These are phyloP conservation scores for Amanita phalloides DNA, from an alignment of 768 basidiomycete species.

Conservation along the genomic window DNA sequence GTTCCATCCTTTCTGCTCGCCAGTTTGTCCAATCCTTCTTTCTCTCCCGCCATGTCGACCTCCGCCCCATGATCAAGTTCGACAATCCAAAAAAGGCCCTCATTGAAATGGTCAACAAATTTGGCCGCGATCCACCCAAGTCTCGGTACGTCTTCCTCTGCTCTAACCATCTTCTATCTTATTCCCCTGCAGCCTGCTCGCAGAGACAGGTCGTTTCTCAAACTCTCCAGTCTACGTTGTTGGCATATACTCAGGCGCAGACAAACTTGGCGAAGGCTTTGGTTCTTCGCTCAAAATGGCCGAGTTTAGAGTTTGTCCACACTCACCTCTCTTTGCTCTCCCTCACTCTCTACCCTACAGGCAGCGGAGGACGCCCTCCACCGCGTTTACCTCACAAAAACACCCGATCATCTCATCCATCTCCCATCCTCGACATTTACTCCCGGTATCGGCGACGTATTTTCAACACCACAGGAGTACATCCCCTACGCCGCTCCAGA, in stretches of 20 bases:
- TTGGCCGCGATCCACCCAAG: slow-evolving; percentile 51
- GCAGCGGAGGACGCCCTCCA: slow-evolving; percentile 82
- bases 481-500: slow-evolving; percentile 37
- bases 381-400: slow-evolving; percentile 72
- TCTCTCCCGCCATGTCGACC: slow-evolving; percentile 75
- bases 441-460: slow-evolving; percentile 39
- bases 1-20: slow-evolving; percentile 78
- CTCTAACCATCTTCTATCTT: background rate
- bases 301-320: slow-evolving; percentile 65
- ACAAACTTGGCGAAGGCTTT: slow-evolving; percentile 89
- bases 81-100: slow-evolving; percentile 73
- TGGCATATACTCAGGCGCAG: slow-evolving; percentile 79
- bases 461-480: slow-evolving; percentile 22
- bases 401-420: slow-evolving; percentile 55
- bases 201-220: slow-evolving; percentile 86
- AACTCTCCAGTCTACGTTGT: slow-evolving; percentile 92
- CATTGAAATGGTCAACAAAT: slow-evolving; percentile 60
- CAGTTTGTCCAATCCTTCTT: slow-evolving; percentile 86
- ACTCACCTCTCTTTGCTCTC: background rate
- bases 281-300: slow-evolving; percentile 93
- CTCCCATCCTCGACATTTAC: slow-evolving; percentile 73
- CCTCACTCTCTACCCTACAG: slow-evolving; percentile 20
- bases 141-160: slow-evolving; percentile 38
- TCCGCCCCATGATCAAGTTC: slow-evolving; percentile 73
- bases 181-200: slow-evolving; percentile 55